Evolutionary conservation across 202 grass and related monocot genomes (phyloP).

Genomic region (Panicum hallii): DNA sequence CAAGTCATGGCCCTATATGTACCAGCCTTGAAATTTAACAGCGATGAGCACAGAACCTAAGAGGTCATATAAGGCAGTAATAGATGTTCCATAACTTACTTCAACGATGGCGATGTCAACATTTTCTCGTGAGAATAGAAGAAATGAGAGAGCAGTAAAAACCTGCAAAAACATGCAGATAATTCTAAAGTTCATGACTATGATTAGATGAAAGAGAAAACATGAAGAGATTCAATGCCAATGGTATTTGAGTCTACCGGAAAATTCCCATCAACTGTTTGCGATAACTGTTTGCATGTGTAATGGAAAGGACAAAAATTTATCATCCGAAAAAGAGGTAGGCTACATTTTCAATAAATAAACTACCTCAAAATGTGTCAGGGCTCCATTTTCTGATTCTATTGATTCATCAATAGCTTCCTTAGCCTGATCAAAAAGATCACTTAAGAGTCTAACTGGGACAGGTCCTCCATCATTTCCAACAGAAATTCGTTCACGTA

Average conservation of each 20-base stretch:
- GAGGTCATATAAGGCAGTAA: slow-evolving; percentile 1
- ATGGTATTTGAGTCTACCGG: neutral
- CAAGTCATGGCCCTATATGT: no score
- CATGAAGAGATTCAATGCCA: neutral
- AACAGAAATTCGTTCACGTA: slow-evolving; percentile 84
- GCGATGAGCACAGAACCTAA: neutral
- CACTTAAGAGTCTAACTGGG: slow-evolving; percentile 53
- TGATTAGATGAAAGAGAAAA: neutral
- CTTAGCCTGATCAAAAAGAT: slow-evolving; percentile 65
- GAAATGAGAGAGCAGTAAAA: slow-evolving; percentile 83
- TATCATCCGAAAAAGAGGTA: neutral
- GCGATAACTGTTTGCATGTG: neutral
- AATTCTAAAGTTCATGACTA: neutral
- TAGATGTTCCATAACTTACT: slow-evolving; percentile 61
- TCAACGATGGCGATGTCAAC: slow-evolving; percentile 84
- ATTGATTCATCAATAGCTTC: slow-evolving; percentile 72
- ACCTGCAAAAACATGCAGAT: slow-evolving; percentile 61
- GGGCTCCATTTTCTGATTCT: slow-evolving; percentile 73
- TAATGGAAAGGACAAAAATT: neutral
- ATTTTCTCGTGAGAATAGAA: slow-evolving; percentile 75
- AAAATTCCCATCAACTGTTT: neutral
- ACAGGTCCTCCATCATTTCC: slow-evolving; percentile 71
- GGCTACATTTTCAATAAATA: neutral
- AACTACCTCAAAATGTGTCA: slow-evolving; percentile 91
- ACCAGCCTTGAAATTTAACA: neutral